A percentile compares a stretch with the other conserved stretches of the same genome.
Conservation (phyloP, 2,329 filamentous ascomycete species). For the Colletotrichum camelliae region DNA sequence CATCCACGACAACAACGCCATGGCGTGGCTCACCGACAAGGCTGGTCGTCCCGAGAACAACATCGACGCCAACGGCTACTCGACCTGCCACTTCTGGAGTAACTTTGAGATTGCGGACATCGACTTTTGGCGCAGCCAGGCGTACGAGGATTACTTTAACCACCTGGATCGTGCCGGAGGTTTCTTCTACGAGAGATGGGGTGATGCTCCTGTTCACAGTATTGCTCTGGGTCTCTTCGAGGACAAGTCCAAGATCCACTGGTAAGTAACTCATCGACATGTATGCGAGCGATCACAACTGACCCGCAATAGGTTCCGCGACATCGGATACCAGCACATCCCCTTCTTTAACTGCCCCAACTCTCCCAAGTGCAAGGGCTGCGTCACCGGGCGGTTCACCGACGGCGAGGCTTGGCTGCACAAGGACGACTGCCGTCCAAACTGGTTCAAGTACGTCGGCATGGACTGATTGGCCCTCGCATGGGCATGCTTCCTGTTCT, state of each 20-base stretch:
- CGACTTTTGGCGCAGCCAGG: slow-evolving; percentile 87
- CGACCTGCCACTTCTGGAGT: slow-evolving; percentile 98
- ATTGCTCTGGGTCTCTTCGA: slow-evolving; percentile 93
- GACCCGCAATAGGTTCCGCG: slow-evolving; percentile 82
- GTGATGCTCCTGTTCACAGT: slow-evolving; percentile 95
- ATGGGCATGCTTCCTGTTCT: slow-evolving; percentile 2
- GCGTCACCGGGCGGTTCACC: slow-evolving; percentile 84
- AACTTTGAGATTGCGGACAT: slow-evolving; percentile 98
- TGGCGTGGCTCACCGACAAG: slow-evolving; percentile 85
- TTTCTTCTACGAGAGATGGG: slow-evolving; percentile 99
- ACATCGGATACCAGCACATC: slow-evolving; percentile 98
- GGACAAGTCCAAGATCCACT: slow-evolving; percentile 89
- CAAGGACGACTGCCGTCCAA: slow-evolving; percentile 91
- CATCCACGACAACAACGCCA: slow-evolving; percentile 82
- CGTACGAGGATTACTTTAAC: slow-evolving; percentile 95
- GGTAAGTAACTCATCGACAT: slow-evolving; percentile 62
- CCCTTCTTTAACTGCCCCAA: slow-evolving; percentile 99
- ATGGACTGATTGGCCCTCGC: slow-evolving; percentile 61
- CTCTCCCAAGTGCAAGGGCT: slow-evolving; percentile 90
- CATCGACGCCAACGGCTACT: slow-evolving; percentile 85
- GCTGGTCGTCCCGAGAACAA: slow-evolving; percentile 80
- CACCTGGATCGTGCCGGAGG: slow-evolving; percentile 92
- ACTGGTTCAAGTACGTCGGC: slow-evolving; percentile 96
- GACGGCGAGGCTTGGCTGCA: slow-evolving; percentile 86
- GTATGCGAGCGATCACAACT: not conserved